Base-by-base conservation (phyloP, 2,329 filamentous ascomycete genomes). In the Fusarium agapanthi region DNA sequence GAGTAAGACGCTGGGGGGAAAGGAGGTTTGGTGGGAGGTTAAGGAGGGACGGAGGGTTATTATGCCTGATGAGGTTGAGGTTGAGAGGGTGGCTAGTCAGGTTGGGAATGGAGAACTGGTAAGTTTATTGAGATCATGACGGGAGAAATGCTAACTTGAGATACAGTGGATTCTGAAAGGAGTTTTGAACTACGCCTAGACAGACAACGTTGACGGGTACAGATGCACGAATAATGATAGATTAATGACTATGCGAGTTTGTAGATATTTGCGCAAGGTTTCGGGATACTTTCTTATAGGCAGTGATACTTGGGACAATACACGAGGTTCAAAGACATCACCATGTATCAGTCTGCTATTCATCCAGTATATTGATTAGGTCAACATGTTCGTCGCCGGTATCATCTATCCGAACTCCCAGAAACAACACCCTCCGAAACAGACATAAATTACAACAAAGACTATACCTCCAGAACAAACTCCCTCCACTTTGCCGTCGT, bases 71-170 rank as follows among this genome's bases (percentile, higher is more conserved):
- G 88, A 90, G 72, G 89, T 98, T 47, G 90, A 95, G 80, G 92
- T 98, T 20, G 88, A 91, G 45, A 90, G 86, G 65, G 86, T 97
- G 57, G 92, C 91, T 5, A 92, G 91, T 74, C 88, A 90, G 67
- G 95, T 97, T 24, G 88, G 90, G 7, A 99, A 98, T 80, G 96
- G 96, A 8, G 93, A 98, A 82, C 87, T 98, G 74, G 86, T 88
- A 79, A 78, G 86, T 83, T 12, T 22, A 11, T 15, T 12, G 24
- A 16, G 2, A 26, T 22, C 2, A 14, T 40, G 11, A 15, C 13
- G n/a, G 28, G 15, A 16, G 6, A 38, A 18, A 38, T 61, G 34
- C 62, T 71, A 54, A 71, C 54, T n/a, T 3, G 5, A 18, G 30
- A 32, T 41, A 14, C 22, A 87, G 75, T 97, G 94, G 94, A 88